These are phyloP conservation scores for Eucalyptus rudis DNA, from an alignment of 345 rosid species.

Conservation along the genomic window DNA sequence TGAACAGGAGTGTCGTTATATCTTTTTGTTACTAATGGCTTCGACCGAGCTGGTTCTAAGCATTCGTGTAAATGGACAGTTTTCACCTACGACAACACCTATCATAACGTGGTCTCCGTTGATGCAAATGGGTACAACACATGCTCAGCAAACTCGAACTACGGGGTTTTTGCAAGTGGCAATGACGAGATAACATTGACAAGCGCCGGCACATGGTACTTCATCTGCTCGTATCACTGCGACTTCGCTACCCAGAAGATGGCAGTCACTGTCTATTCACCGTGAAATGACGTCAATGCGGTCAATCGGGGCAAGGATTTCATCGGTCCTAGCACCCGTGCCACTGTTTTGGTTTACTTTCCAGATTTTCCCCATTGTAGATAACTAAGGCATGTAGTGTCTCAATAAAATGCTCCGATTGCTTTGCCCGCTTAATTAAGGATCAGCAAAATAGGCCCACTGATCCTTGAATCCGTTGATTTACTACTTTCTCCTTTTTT, in stretches of 20 bases:
- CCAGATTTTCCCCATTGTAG: neutral
- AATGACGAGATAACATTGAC: neutral
- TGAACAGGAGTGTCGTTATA: neutral
- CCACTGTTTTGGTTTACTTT: neutral
- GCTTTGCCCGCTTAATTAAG: neutral
- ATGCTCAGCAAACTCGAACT: neutral
- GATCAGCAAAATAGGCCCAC: neutral
- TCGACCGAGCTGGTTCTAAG: neutral
- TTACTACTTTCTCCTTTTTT: neutral
- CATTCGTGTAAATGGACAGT: neutral
- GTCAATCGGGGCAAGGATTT: neutral
- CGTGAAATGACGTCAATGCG: neutral
- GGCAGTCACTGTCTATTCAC: neutral
- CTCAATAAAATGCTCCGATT: neutral
- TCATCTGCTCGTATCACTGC: neutral
- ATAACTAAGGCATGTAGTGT: neutral
- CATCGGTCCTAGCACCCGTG: too few species aligned
- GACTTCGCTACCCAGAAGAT: neutral
- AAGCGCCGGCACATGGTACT: neutral
- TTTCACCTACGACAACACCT: neutral
- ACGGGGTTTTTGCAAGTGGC: neutral
- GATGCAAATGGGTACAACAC: neutral
- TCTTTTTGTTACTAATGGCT: neutral
- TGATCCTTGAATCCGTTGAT: neutral
- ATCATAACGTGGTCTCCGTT: neutral